Evolutionary conservation across 208 protist species (phyloP).

Genomic region (Trichomonas vaginalis): DNA sequence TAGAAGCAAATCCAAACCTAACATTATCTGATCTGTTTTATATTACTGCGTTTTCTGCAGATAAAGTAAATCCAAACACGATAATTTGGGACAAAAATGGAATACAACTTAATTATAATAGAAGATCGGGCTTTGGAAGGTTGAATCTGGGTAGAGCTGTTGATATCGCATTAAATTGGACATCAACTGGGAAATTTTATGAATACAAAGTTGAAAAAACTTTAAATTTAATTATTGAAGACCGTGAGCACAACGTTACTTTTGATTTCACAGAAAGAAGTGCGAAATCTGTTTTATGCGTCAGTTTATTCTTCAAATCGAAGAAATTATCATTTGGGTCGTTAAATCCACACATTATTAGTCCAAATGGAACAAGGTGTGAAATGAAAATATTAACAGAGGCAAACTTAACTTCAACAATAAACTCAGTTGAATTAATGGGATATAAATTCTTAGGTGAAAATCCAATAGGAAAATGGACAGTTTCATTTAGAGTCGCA

Average conservation of each 20-base stretch:
- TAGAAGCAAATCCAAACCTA: background rate
- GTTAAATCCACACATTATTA: background rate
- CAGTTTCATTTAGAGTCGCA: background rate
- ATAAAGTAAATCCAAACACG: background rate
- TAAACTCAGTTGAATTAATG: background rate
- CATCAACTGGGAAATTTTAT: background rate
- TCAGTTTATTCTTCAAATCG: background rate
- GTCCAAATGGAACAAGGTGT: background rate
- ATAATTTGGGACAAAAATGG: background rate
- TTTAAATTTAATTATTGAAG: background rate
- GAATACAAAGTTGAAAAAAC: background rate
- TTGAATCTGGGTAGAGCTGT: background rate
- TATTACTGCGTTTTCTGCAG: background rate
- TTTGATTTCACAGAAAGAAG: background rate
- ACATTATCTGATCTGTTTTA: background rate
- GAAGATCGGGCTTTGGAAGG: background rate
- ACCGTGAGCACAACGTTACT: background rate
- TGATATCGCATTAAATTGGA: background rate
- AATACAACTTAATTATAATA: background rate
- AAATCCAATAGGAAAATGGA: background rate
- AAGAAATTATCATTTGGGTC: background rate
- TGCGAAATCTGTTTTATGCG: background rate
- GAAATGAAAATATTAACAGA: constrained; percentile 9
- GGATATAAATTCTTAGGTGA: background rate
- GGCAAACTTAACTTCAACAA: background rate